Evolutionary conservation across 2,329 filamentous ascomycete genomes (phyloP).

Genomic region (Sarocladium oryzae): DNA sequence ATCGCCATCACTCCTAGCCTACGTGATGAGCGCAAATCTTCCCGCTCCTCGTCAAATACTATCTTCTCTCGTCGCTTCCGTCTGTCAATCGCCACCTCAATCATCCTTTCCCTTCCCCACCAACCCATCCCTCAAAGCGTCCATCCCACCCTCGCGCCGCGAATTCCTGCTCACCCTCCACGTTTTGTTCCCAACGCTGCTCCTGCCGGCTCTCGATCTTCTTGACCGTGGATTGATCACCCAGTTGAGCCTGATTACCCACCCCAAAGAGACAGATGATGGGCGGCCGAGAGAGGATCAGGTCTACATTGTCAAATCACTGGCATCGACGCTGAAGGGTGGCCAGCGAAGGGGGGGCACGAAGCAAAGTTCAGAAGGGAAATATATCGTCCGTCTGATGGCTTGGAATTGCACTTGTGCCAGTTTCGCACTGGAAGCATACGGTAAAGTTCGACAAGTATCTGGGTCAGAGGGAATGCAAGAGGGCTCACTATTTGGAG

Average conservation of each 20-base stretch:
- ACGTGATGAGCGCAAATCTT: constrained; percentile 9
- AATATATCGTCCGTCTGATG: constrained; percentile 65
- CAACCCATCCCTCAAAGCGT: constrained; percentile 15
- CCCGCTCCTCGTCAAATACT: constrained; percentile 37
- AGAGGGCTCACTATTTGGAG: constrained; percentile 41
- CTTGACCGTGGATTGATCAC: constrained; percentile 72
- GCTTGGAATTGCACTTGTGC: constrained; percentile 91
- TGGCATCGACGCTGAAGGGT: constrained; percentile 16
- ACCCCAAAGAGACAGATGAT: too few relatives aligned
- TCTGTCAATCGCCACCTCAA: constrained; percentile 20
- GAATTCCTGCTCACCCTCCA: constrained; percentile 72
- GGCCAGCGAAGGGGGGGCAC: background rate
- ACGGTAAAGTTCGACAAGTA: constrained; percentile 8
- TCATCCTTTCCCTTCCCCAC: constrained; percentile 18
- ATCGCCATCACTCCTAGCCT: too few relatives aligned
- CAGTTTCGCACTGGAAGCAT: constrained; percentile 70
- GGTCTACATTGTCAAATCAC: constrained; percentile 14
- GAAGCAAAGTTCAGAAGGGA: constrained; percentile 6
- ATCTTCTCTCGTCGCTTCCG: constrained; percentile 40
- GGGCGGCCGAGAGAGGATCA: background rate
- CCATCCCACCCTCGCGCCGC: constrained; percentile 26
- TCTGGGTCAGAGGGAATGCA: background rate
- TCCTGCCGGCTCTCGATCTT: constrained; percentile 81
- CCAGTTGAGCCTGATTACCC: constrained; percentile 36
- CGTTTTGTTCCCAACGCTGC: constrained; percentile 71